Percentiles rank a stretch among this genome's conserved stretches.
These are phyloP conservation scores for Hydrangea macrophylla DNA, from an alignment of 148 eudicot genomes.

Conservation along the genomic window DNA sequence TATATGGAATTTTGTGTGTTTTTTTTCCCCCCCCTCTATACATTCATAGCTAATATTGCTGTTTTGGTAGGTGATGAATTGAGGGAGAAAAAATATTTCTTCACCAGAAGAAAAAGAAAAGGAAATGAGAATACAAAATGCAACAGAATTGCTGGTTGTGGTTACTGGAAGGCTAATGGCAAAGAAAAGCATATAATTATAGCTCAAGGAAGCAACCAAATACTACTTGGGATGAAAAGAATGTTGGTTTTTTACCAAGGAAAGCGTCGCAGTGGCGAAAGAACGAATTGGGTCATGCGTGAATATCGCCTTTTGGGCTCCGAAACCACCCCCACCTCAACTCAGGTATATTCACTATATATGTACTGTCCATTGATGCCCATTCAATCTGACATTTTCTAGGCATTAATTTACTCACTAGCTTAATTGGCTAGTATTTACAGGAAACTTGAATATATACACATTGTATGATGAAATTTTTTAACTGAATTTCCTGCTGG, in stretches of 20 bases:
- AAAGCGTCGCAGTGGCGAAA: constrained; percentile 3
- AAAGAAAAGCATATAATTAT: constrained; percentile 32
- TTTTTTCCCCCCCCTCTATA: not conserved
- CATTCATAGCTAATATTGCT: not conserved
- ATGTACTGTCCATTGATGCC: no score
- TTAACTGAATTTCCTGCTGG: no score
- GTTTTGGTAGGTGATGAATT: constrained; percentile 34
- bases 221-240: constrained; percentile 42
- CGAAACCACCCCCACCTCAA: constrained; percentile 1
- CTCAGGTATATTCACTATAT: constrained; percentile 18
- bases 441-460: no score
- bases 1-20: not conserved
- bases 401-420: no score
- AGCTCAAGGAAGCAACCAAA: constrained; percentile 14
- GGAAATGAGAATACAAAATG: constrained; percentile 12
- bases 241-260: constrained; percentile 29
- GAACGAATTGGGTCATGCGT: constrained; percentile 51
- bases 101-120: constrained; percentile 28
- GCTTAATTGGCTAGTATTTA: no score
- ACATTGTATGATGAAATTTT: no score
- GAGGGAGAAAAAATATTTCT: constrained; percentile 50
- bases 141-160: constrained; percentile 18
- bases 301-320: constrained; percentile 30
- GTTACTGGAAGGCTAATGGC: constrained; percentile 46
- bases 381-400: no score